These are phyloP conservation scores for Nitzschia sp. DNA, from an alignment of 108 stramenopile genomes.

Conservation along the genomic window DNA sequence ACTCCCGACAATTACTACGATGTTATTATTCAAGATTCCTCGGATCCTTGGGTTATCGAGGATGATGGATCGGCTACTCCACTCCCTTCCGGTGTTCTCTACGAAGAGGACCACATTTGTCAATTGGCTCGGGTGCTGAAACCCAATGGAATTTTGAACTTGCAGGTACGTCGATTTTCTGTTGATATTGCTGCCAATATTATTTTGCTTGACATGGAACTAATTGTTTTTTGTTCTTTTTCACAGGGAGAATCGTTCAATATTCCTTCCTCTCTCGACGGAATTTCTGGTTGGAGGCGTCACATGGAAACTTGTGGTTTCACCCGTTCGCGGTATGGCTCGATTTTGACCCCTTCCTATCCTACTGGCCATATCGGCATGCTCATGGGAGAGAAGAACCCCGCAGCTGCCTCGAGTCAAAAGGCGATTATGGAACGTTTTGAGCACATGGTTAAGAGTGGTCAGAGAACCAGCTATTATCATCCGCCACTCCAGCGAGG, in stretches of 20 bases:
- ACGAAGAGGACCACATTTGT: slow-evolving; percentile 59
- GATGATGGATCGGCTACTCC: slow-evolving; percentile 52
- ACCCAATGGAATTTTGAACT: slow-evolving; percentile 60
- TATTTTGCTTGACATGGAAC: not conserved
- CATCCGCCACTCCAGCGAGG: slow-evolving; percentile 67
- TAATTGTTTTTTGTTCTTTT: slow-evolving; percentile 6
- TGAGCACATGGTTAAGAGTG: slow-evolving; percentile 37
- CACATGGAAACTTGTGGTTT: slow-evolving; percentile 59
- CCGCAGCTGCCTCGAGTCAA: slow-evolving; percentile 14
- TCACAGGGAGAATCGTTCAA: slow-evolving; percentile 72
- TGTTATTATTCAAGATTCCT: slow-evolving; percentile 80
- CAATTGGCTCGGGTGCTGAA: slow-evolving; percentile 48
- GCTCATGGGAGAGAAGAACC: slow-evolving; percentile 57
- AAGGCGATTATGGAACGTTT: slow-evolving; percentile 26
- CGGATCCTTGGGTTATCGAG: slow-evolving; percentile 64
- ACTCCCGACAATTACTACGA: slow-evolving; percentile 51
- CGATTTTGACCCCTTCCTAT: slow-evolving; percentile 62
- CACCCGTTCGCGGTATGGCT: slow-evolving; percentile 61
- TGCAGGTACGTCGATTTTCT: slow-evolving; percentile 30
- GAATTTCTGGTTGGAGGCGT: slow-evolving; percentile 59
- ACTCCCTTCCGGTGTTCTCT: slow-evolving; percentile 65
- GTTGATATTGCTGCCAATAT: not conserved
- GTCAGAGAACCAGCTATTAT: slow-evolving; percentile 63
- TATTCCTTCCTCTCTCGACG: slow-evolving; percentile 65
- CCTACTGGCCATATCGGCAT: slow-evolving; percentile 85